Evolutionary conservation across 371 early-diverging fungal genomes (phyloP).

Genomic region (Lichtheimia ramosa): DNA sequence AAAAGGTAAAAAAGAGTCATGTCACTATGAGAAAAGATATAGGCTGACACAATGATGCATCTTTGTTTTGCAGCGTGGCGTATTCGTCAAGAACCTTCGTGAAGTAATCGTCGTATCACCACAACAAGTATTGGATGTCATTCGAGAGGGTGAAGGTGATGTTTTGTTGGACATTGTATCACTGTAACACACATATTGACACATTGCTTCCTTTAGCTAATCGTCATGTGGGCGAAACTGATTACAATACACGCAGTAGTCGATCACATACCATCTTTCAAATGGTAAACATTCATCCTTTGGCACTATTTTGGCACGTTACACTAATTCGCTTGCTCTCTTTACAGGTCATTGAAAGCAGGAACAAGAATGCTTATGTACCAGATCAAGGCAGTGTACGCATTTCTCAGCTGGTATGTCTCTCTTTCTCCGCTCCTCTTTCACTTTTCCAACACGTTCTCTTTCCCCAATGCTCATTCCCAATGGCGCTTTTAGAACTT

Average conservation of each 20-base stretch:
- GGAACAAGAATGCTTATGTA: conserved; percentile 16
- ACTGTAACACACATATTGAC: background rate
- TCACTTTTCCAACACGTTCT: too few relatives aligned
- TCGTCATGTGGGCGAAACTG: conserved; percentile 84
- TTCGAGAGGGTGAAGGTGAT: conserved; percentile 80
- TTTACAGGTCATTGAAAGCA: conserved; percentile 42
- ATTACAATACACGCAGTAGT: conserved; percentile 89
- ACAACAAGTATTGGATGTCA: conserved; percentile 78
- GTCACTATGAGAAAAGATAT: background rate
- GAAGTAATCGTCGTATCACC: conserved; percentile 89
- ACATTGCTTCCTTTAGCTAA: conserved; percentile 44
- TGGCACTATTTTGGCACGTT: background rate
- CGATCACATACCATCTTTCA: conserved; percentile 96
- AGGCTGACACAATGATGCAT: background rate
- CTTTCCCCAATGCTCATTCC: background rate
- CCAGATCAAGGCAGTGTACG: conserved; percentile 47
- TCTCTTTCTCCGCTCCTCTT: background rate
- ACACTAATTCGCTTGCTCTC: background rate
- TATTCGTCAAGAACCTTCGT: conserved; percentile 82
- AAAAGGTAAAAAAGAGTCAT: conserved; percentile 1
- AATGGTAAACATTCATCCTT: conserved; percentile 58
- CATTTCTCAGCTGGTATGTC: conserved; percentile 63
- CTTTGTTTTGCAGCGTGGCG: conserved; percentile 61
- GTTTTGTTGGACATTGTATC: background rate
- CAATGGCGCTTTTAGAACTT: conserved; percentile 54